These are phyloP conservation scores for Laguncularia racemosa DNA, from an alignment of 345 rosid genomes.

Conservation along the genomic window DNA sequence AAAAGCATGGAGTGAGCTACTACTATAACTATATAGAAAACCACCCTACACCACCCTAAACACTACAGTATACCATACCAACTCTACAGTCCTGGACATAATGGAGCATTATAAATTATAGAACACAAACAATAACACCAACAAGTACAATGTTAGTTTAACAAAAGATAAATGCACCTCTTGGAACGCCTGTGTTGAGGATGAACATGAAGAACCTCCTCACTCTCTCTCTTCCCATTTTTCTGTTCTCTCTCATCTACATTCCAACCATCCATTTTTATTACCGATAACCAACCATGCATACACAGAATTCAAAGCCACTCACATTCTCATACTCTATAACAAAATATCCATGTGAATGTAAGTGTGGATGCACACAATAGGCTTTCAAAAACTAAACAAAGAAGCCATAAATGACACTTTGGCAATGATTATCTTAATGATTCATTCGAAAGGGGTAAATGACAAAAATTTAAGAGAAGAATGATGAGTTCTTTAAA, in stretches of 20 bases:
- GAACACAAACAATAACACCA: neutral
- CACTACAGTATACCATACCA: too few relatives aligned
- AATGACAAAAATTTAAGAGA: too few relatives aligned
- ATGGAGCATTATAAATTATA: neutral
- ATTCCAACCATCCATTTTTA: constrained; percentile 30
- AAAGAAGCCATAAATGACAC: too few relatives aligned
- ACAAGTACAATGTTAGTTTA: neutral
- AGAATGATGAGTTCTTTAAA: too few relatives aligned
- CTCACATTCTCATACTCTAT: constrained; percentile 14
- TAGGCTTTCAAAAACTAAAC: too few relatives aligned
- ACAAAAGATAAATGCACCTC: constrained; percentile 35
- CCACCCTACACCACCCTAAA: too few relatives aligned
- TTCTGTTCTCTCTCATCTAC: constrained; percentile 22
- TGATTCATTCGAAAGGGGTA: too few relatives aligned
- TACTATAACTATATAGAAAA: too few relatives aligned
- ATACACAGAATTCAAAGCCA: constrained; percentile 13
- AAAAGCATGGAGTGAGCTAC: too few relatives aligned
- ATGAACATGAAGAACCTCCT: constrained; percentile 17
- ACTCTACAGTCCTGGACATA: too few relatives aligned
- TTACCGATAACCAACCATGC: neutral
- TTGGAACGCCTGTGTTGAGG: constrained; percentile 69
- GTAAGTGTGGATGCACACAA: too few relatives aligned
- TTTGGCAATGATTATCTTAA: too few relatives aligned
- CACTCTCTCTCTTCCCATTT: constrained; percentile 24
- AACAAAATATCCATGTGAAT: neutral